These are phyloP conservation scores for Penicillium taxi DNA, from an alignment of 495 filamentous ascomycete genomes.

Conservation along the genomic window DNA sequence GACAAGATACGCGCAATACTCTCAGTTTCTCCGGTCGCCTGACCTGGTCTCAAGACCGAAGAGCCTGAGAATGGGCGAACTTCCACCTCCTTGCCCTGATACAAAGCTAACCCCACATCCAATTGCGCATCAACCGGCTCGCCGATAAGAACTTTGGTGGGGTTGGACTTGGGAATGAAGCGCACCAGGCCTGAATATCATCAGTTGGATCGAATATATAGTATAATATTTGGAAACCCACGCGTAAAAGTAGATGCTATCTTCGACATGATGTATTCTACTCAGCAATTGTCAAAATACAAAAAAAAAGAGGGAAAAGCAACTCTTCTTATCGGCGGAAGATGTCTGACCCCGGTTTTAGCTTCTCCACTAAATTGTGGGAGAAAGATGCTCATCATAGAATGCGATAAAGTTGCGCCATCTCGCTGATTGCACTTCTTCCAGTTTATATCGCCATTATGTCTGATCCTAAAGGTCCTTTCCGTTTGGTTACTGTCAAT, in stretches of 20 bases:
- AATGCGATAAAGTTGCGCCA: too few relatives aligned
- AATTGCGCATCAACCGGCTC: slow-evolving; percentile 46
- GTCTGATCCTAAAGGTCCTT: slow-evolving; percentile 49
- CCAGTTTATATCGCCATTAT: too few relatives aligned
- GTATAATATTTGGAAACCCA: slow-evolving; percentile 9
- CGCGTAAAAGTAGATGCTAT: slow-evolving; percentile 40
- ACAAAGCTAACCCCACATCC: slow-evolving; percentile 49
- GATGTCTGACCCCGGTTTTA: slow-evolving; percentile 11
- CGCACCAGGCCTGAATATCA: slow-evolving; percentile 47
- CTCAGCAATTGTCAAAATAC: slow-evolving; percentile 1
- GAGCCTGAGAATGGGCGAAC: slow-evolving; percentile 47
- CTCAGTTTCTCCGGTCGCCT: slow-evolving; percentile 40
- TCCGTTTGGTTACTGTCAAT: slow-evolving; percentile 59
- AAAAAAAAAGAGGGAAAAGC: slow-evolving; percentile 1
- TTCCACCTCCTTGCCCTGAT: slow-evolving; percentile 46
- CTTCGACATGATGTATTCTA: slow-evolving; percentile 36
- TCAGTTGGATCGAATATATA: slow-evolving; percentile 3
- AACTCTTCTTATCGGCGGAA: slow-evolving; percentile 12
- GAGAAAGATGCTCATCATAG: too few relatives aligned
- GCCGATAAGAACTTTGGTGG: slow-evolving; percentile 45
- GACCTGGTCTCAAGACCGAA: slow-evolving; percentile 46
- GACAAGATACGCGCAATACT: slow-evolving; percentile 48
- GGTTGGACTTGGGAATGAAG: slow-evolving; percentile 48
- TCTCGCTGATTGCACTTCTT: too few relatives aligned
- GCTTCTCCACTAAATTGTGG: too few relatives aligned